Percentiles rank a stretch among this genome's conserved stretches.
These are phyloP conservation scores for Arthrobotrys pseudoclavata DNA, from an alignment of 2,329 filamentous ascomycete genomes.

Conservation along the genomic window DNA sequence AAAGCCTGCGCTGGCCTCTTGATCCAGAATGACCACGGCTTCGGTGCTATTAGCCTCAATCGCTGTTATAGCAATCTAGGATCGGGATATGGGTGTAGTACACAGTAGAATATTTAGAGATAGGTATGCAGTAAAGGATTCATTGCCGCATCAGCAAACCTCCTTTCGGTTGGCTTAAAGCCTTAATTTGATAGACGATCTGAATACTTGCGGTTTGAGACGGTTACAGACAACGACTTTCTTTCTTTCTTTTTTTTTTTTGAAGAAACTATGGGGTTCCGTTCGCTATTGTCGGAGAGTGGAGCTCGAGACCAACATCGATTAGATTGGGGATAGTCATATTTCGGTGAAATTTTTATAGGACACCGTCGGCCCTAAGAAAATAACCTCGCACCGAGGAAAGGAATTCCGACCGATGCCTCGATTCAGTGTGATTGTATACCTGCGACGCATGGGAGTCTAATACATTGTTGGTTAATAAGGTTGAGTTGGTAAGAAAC, in stretches of 20 bases:
- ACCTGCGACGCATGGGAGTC: constrained; percentile 50
- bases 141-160: constrained; percentile 3
- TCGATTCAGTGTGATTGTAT: constrained; percentile 26
- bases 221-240: constrained; percentile 18
- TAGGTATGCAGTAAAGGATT: neutral
- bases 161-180: constrained; percentile 16
- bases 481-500: constrained; percentile 10
- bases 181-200: constrained; percentile 6
- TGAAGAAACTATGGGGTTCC: constrained; percentile 2
- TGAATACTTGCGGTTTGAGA: constrained; percentile 35
- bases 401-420: neutral
- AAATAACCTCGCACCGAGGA: constrained; percentile 1
- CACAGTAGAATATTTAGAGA: neutral
- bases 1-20: constrained; percentile 8
- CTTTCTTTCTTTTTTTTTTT: neutral
- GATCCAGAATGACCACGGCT: neutral
- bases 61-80: constrained; percentile 2
- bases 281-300: constrained; percentile 1
- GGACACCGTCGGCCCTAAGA: neutral
- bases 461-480: constrained; percentile 21
- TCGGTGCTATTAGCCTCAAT: constrained; percentile 2
- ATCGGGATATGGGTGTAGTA: neutral
- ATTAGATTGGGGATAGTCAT: constrained; percentile 2
- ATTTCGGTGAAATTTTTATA: neutral
- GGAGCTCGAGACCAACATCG: neutral